Percentiles rank a stretch among this genome's conserved stretches.
Conservation (phyloP, 306 rosid species). For the Prunus mongolica region DNA sequence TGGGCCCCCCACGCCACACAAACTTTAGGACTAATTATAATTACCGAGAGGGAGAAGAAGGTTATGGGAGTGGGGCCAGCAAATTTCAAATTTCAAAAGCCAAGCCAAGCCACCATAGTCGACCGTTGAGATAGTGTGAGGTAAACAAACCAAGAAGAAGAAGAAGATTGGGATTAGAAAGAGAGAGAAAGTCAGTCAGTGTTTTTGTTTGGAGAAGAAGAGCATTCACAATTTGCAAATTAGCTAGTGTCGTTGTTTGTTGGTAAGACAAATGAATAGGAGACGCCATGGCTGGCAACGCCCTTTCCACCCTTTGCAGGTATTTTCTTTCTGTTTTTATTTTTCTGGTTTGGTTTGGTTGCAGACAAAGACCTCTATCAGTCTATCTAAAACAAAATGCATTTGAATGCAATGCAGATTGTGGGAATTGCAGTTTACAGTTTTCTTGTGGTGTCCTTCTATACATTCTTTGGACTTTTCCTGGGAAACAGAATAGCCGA, state of each 20-base stretch:
- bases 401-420: conserved; percentile 32
- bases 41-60: no score
- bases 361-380: background rate
- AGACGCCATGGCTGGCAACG: conserved; percentile 98
- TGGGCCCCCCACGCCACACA: no score
- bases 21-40: no score
- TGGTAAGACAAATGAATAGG: conserved; percentile 6
- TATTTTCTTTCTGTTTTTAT: background rate
- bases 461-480: conserved; percentile 73
- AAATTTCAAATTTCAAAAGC: no score
- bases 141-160: background rate
- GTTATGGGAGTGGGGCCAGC: no score
- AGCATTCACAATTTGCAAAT: background rate
- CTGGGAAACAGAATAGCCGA: conserved; percentile 66
- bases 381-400: background rate
- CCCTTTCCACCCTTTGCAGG: conserved; percentile 94
- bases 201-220: background rate
- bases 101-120: no score
- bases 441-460: conserved; percentile 64
- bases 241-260: background rate
- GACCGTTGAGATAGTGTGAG: background rate
- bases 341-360: background rate
- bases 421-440: conserved; percentile 71
- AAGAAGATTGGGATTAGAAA: background rate
- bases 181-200: background rate